Evolutionary conservation across 1,139 yeast species (phyloP).

Genomic region (Kodamaea anthophila): DNA sequence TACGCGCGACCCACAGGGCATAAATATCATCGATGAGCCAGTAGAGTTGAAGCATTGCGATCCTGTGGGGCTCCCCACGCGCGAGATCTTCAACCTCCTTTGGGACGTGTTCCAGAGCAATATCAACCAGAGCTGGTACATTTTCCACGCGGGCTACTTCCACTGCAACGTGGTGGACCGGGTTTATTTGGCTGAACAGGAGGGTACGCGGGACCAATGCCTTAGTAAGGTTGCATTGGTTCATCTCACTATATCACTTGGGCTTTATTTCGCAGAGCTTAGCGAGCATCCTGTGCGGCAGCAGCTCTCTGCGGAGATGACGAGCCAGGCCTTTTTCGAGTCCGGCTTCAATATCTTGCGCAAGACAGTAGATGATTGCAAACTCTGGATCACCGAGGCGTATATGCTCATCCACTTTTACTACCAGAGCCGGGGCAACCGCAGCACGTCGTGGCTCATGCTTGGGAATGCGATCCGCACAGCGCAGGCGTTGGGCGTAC

Average conservation of each 20-base stretch:
- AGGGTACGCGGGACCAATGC: constrained; percentile 15
- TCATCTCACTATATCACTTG: constrained; percentile 36
- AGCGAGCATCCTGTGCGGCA: constrained; percentile 14
- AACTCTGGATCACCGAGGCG: constrained; percentile 38
- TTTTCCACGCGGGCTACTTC: constrained; percentile 25
- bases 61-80: constrained; percentile 12
- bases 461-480: constrained; percentile 21
- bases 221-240: constrained; percentile 15
- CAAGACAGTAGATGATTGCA: constrained; percentile 30
- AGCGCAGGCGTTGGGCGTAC: constrained; percentile 23
- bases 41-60: constrained; percentile 9
- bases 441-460: constrained; percentile 36
- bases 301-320: constrained; percentile 10
- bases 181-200: constrained; percentile 11
- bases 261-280: constrained; percentile 25
- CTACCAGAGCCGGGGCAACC: constrained; percentile 32
- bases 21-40: constrained; percentile 16
- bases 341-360: constrained; percentile 25
- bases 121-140: constrained; percentile 17
- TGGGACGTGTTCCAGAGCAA: constrained; percentile 14
- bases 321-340: constrained; percentile 20
- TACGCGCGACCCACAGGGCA: constrained; percentile 12
- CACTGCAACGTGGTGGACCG: constrained; percentile 10
- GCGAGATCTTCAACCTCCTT: constrained; percentile 11
- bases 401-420: constrained; percentile 32